Base-by-base conservation (phyloP, 129 eudicot species). In the Centella asiatica region DNA sequence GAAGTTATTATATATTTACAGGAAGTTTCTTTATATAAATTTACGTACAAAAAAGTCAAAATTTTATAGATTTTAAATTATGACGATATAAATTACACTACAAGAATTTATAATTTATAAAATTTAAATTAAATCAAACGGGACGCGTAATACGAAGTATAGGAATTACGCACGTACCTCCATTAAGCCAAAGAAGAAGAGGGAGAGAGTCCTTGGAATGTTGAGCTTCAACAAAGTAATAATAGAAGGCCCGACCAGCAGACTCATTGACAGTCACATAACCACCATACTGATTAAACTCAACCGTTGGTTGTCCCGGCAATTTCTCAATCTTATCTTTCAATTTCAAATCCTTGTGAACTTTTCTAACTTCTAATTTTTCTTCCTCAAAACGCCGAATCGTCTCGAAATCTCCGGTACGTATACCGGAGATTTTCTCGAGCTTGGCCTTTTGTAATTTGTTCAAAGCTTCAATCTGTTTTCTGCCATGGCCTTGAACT, bases 181-280 rank as follows among this genome's bases (percentile, higher is more conserved):
- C 97, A 69, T 90, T 90, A 42, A 90, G 97, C 97, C 97, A 90
- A 6, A 90, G 85, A 72, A 90, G 93, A 48, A 89, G 94, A 76
- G 94, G 94, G 60, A 81, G 63, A 17, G 76, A 44, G 40, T 78
- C 67, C 18, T 69, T 49, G 25, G 61, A 58, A 29, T 67, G 44
- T 32, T 72, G 71, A 22, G 95, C 93, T 77, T 83, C 97, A 28
- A 48, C 89, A 29, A 90, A 90, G 70, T 90, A 90, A 67, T 90
- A 90, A 51, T 90, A 86, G 42, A 90, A 81, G 25, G 97, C 95
- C 1, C 85, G 68, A 17, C 94, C 95, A 0, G 85, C 84, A 0
- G 82, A 37, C 9, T 60, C 69, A 36, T 90, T 73, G 0, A 90
- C 72, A 0, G 95, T 86, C 18, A 90, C 78, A 65, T 90, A 90